Conservation (phyloP, 192 early-diverging fungal genomes). For the Coemansia sp. region DNA sequence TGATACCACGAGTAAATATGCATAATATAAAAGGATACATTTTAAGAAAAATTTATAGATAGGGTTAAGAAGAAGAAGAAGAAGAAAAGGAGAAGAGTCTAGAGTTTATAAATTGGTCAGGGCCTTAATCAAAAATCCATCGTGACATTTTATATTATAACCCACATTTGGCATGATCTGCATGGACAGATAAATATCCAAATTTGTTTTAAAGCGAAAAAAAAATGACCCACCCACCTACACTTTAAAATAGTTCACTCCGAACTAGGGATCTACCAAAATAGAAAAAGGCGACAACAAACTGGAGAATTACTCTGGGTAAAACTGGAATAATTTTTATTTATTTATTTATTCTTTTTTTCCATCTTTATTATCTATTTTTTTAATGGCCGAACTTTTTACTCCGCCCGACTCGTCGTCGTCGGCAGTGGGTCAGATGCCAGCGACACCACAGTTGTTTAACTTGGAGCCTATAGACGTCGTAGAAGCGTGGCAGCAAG, state of each 20-base stretch:
- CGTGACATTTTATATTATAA: too few relatives aligned
- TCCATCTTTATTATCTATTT: background rate
- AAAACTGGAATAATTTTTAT: background rate
- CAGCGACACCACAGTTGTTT: conserved; percentile 52
- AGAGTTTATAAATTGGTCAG: background rate
- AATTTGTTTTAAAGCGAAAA: background rate
- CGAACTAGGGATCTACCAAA: background rate
- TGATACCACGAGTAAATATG: conserved; percentile 10
- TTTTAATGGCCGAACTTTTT: background rate
- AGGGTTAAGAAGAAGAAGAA: background rate
- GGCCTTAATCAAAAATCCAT: too few relatives aligned
- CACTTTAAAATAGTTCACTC: too few relatives aligned
- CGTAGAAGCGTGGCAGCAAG: conserved; percentile 57
- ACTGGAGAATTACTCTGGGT: background rate
- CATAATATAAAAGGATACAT: background rate
- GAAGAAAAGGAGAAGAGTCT: background rate
- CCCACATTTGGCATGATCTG: background rate
- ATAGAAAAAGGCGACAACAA: background rate
- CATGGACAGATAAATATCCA: background rate
- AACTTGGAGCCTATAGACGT: conserved; percentile 55
- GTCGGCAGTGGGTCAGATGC: background rate
- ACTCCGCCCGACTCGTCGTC: background rate
- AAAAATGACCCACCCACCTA: background rate
- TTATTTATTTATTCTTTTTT: background rate
- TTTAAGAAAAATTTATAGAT: background rate